Evolutionary conservation across 768 basidiomycete genomes (phyloP).

Genomic region (Dentipellis fragilis): DNA sequence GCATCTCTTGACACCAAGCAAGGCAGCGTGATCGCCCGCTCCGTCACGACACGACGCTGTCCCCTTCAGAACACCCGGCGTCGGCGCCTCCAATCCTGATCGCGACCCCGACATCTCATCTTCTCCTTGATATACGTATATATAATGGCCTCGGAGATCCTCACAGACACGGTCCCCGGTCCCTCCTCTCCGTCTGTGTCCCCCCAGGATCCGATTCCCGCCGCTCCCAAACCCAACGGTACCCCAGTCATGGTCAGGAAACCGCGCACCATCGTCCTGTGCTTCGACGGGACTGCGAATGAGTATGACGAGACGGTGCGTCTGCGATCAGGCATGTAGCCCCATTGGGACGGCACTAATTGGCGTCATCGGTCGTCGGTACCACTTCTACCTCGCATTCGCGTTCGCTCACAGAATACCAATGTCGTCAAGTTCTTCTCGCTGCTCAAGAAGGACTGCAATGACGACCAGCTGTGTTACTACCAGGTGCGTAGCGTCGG

Average conservation of each 20-base stretch:
- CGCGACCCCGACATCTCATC: too few relatives aligned
- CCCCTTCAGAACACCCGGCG: too few relatives aligned
- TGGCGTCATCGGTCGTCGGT: neutral
- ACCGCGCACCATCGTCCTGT: constrained; percentile 10
- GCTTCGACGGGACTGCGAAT: constrained; percentile 12
- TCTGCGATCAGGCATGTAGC: neutral
- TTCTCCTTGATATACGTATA: too few relatives aligned
- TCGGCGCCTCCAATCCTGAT: too few relatives aligned
- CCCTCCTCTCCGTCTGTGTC: neutral
- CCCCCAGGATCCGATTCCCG: neutral
- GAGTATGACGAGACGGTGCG: constrained; percentile 1
- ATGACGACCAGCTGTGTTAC: constrained; percentile 34
- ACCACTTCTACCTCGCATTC: neutral
- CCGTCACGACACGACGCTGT: too few relatives aligned
- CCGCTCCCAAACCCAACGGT: neutral
- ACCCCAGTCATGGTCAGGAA: neutral
- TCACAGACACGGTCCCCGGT: neutral
- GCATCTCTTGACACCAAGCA: too few relatives aligned
- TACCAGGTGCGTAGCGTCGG: constrained; percentile 67
- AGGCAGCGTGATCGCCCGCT: too few relatives aligned
- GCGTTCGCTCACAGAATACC: constrained; percentile 23
- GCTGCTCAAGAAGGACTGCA: constrained; percentile 26
- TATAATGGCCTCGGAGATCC: neutral
- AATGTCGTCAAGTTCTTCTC: constrained; percentile 30
- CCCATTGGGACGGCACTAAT: neutral